Evolutionary conservation across 2,329 filamentous ascomycete species (phyloP), one percentile per base, ranked within the genome.

Genomic region (Penicillium fuscoglaucum): DNA sequence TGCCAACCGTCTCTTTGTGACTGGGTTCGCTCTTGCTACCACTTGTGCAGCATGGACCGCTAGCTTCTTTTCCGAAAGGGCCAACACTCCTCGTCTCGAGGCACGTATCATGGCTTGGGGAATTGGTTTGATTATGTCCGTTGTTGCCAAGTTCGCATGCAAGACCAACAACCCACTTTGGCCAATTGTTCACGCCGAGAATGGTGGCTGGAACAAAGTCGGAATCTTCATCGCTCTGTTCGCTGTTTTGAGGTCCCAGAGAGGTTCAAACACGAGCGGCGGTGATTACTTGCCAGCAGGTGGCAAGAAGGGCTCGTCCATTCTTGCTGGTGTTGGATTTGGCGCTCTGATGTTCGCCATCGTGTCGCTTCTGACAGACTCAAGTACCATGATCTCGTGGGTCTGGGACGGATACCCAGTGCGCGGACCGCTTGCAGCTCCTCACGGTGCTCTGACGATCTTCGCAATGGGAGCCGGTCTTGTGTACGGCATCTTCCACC

Each of bases 311-410:
- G 86, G 90, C 1, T 93, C 90, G 17, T 83, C 87, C 0, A 65
- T 88, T 7, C 80, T 96, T 44, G 86, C 91, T 31, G 90, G 87
- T 10, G 76, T 95, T 49, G 91, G 95, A 59, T 76, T 98, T 55
- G 92, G 86, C 26, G 93, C 92, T 31, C 76, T 97, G 8, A 83
- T 97, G 70, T 99, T 99, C 70, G 90, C 85, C 6, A 82, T 98
- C 70, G 95, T 98, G 73, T 97, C 93, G 1, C 81, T 99, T 10
- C 83, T 99, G 12, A 97, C 95, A 0, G 95, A 99, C 73, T 96
- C 93, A 0, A 98, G 95, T 79, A 99, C 95, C 54, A 98, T 99
- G 92, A 97, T 98, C 58, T 83, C 93, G 17, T 99, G 95, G 95
- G 91, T 91, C 3, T 99, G 95, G 95, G 92, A 97, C 67, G 95